Evolutionary conservation across 2,329 filamentous ascomycete genomes (phyloP).

Genomic region (Tolypocladium cylindrosporum): DNA sequence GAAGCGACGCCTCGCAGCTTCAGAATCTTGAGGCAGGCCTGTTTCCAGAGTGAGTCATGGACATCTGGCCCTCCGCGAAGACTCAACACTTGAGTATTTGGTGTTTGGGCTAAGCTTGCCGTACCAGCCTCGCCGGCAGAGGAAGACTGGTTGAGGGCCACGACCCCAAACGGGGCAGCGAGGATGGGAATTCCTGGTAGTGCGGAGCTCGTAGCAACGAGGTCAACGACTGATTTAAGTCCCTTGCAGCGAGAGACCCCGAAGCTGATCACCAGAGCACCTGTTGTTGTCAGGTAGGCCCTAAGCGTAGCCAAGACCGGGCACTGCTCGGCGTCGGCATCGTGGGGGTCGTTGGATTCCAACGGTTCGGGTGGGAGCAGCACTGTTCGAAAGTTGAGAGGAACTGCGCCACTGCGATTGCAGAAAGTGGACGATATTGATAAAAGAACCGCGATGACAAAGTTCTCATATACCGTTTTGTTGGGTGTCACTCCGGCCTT

Average conservation of each 20-base stretch:
- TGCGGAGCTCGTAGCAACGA: constrained; percentile 25
- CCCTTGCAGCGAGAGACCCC: constrained; percentile 36
- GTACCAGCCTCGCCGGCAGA: constrained; percentile 11
- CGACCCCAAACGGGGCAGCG: constrained; percentile 42
- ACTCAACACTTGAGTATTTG: constrained; percentile 39
- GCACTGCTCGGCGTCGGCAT: constrained; percentile 7
- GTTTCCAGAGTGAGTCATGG: constrained; percentile 36
- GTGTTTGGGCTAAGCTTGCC: constrained; percentile 36
- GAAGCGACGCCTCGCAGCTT: constrained; percentile 38
- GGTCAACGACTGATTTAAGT: constrained; percentile 35
- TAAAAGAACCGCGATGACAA: constrained; percentile 41
- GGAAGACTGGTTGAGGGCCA: constrained; percentile 17
- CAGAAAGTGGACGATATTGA: constrained; percentile 42
- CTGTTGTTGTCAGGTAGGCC: constrained; percentile 45
- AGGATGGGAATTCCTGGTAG: constrained; percentile 35
- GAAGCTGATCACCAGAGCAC: constrained; percentile 40
- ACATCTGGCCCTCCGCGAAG: constrained; percentile 28
- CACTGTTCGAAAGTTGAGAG: constrained; percentile 43
- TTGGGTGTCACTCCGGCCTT: constrained; percentile 14
- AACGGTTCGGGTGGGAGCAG: constrained; percentile 26
- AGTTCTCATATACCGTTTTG: constrained; percentile 41
- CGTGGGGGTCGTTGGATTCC: constrained; percentile 8
- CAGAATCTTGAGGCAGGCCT: constrained; percentile 38
- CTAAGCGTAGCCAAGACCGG: constrained; percentile 39
- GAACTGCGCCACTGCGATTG: constrained; percentile 34